Evolutionary conservation across 2,329 filamentous ascomycete genomes (phyloP).

Genomic region (Paecilomyces sp.): DNA sequence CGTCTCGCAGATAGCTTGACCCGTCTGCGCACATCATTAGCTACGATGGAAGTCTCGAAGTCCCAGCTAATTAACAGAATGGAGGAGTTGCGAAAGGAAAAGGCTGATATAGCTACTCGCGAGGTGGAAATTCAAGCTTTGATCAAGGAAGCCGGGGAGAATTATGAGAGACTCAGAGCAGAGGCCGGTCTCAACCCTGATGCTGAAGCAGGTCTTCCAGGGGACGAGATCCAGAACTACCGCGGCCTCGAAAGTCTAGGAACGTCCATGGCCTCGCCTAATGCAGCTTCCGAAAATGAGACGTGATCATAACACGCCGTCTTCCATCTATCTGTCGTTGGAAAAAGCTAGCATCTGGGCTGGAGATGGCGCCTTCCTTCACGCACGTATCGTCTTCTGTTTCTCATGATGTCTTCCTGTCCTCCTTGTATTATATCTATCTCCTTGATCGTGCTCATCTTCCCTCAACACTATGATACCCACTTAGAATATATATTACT

Average conservation of each 20-base stretch:
- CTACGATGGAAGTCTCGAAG: conserved; percentile 57
- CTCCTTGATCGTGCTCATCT: neutral
- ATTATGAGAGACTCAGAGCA: conserved; percentile 53
- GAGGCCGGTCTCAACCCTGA: conserved; percentile 29
- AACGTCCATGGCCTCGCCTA: conserved; percentile 18
- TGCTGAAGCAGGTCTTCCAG: conserved; percentile 16
- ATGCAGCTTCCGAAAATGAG: conserved; percentile 18
- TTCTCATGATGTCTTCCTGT: neutral
- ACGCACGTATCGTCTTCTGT: neutral
- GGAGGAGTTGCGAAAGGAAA: conserved; percentile 61
- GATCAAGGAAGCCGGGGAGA: conserved; percentile 71
- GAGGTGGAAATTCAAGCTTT: conserved; percentile 75
- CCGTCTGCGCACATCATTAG: conserved; percentile 55
- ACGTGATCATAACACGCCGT: conserved; percentile 13
- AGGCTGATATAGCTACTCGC: conserved; percentile 57
- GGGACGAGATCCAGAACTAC: conserved; percentile 20
- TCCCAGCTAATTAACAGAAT: conserved; percentile 56
- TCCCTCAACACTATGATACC: conserved; percentile 10
- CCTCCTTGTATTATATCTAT: neutral
- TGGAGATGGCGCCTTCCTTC: neutral
- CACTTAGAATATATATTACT: conserved; percentile 12
- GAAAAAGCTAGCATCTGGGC: neutral
- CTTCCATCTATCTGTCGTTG: neutral
- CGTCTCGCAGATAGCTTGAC: conserved; percentile 61
- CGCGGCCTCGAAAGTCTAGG: conserved; percentile 33